Conservation (phyloP, 805 yeast species). For the Candida ascalaphidarum region DNA sequence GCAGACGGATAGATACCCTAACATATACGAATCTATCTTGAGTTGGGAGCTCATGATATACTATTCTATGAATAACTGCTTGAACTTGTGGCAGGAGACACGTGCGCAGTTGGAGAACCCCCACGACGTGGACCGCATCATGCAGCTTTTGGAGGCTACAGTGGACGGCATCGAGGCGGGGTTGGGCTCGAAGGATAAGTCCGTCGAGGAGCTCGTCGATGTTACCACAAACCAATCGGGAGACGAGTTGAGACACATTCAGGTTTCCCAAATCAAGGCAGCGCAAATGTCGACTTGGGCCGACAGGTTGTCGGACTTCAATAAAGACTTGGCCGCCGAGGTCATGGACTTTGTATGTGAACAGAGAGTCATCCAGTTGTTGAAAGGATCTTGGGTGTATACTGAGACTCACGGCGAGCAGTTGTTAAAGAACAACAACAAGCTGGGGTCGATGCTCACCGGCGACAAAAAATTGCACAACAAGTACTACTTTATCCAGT, state of each 20-base stretch:
- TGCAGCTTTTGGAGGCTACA: slow-evolving; percentile 32
- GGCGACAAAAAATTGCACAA: slow-evolving; percentile 10
- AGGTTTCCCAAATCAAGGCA: slow-evolving; percentile 35
- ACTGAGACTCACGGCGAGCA: slow-evolving; percentile 44
- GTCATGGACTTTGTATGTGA: slow-evolving; percentile 65
- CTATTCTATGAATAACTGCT: slow-evolving; percentile 46
- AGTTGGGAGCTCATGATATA: slow-evolving; percentile 50
- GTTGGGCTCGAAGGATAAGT: slow-evolving; percentile 9
- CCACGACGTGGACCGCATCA: slow-evolving; percentile 44
- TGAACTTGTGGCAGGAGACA: slow-evolving; percentile 60
- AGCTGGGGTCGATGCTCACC: slow-evolving; percentile 12
- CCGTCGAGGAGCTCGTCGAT: slow-evolving; percentile 38
- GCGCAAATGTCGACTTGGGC: slow-evolving; percentile 36
- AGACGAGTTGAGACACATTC: slow-evolving; percentile 45
- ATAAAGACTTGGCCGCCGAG: slow-evolving; percentile 42
- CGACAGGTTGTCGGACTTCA: slow-evolving; percentile 37
- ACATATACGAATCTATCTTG: slow-evolving; percentile 31
- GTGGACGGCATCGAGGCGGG: slow-evolving; percentile 19
- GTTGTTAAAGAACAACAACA: slow-evolving; percentile 7
- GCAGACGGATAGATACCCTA: slow-evolving; percentile 21
- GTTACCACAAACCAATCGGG: slow-evolving; percentile 34
- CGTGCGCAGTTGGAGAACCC: slow-evolving; percentile 34
- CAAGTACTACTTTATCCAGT: slow-evolving; percentile 45
- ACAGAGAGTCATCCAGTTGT: slow-evolving; percentile 62
- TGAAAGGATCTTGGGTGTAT: slow-evolving; percentile 78